Evolutionary conservation across 2,329 filamentous ascomycete genomes (phyloP).

Genomic region (Tolypocladium nubicola): DNA sequence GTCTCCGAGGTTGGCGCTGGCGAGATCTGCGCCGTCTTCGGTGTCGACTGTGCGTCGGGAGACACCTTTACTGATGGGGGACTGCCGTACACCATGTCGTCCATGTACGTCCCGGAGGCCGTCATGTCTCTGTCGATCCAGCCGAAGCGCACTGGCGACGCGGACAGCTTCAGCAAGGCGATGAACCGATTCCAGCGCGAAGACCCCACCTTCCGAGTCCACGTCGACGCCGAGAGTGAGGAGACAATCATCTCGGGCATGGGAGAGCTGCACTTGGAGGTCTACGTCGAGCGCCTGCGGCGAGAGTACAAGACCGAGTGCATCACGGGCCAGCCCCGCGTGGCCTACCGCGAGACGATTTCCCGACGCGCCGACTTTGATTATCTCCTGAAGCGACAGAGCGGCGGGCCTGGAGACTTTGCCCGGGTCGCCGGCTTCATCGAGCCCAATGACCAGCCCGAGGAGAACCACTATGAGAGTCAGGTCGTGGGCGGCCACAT

Average conservation of each 20-base stretch:
- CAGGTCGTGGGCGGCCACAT: constrained; percentile 84
- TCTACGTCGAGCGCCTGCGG: constrained; percentile 94
- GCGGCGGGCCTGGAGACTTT: constrained; percentile 89
- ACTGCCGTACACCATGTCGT: constrained; percentile 89
- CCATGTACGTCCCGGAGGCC: constrained; percentile 95
- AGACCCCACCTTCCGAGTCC: constrained; percentile 93
- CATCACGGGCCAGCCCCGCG: constrained; percentile 89
- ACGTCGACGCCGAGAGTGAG: constrained; percentile 83
- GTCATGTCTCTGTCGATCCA: constrained; percentile 98
- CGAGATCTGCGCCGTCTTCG: constrained; percentile 97
- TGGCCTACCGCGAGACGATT: constrained; percentile 94
- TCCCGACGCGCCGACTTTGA: constrained; percentile 74
- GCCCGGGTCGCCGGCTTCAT: constrained; percentile 87
- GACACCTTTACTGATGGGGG: constrained; percentile 96
- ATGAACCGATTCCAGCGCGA: constrained; percentile 98
- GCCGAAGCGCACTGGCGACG: constrained; percentile 86
- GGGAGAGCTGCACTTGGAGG: constrained; percentile 93
- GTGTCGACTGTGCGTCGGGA: constrained; percentile 92
- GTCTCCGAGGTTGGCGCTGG: constrained; percentile 85
- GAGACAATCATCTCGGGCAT: constrained; percentile 98
- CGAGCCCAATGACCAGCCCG: constrained; percentile 67
- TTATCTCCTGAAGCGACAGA: constrained; percentile 90
- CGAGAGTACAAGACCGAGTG: constrained; percentile 96
- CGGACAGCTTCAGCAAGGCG: constrained; percentile 92
- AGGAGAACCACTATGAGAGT: constrained; percentile 74